Evolutionary conservation across 164 flowering plant genomes (phyloP), one percentile per base, ranked within the genome.

Genomic region (Vitis amurensis): DNA sequence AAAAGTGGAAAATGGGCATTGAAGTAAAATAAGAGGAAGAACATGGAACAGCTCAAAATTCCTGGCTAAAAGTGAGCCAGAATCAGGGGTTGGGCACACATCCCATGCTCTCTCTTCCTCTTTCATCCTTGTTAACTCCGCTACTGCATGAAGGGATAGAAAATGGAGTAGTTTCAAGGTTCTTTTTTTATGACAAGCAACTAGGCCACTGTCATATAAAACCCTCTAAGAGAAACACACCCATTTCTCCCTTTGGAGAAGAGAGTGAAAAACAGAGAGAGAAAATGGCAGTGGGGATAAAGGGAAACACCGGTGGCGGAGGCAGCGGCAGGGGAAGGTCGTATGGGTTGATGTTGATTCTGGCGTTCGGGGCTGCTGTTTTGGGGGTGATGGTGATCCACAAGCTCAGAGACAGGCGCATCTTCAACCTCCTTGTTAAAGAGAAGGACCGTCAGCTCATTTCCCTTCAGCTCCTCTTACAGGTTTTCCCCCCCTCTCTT

Each of bases 361-460:
- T 89, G 69, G 92, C 91, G 2, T 87, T 89, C 66, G 89, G 82
- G 55, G 85, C 90, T 12, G 91, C 92, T 1, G 58, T 91, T 48
- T 68, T 84, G 50, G 98, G 89, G 1, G 87, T 89, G 0, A 80
- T 89, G 88, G 71, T 79, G 11, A 73, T 93, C 15, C 90, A 93
- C 80, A 88, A 86, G 84, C 73, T 87, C 61, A 81, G 88, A 30
- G 98, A 93, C 74, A 81, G 84, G 52, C 85, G 91, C 58, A 77
- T 84, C 76, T 78, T 80, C 80, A 74, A 71, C 58, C 85, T 89
- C 66, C 81, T 91, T 59, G 59, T 90, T 79, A 68, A 80, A 57
- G 86, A 87, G 31, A 93, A 87, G 69, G 90, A 93, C 66, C 75
- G 44, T 30, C 69, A 91, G 44, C 81, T 90, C 66, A 6, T 76